Evolutionary conservation across 768 basidiomycete genomes (phyloP), one percentile per base, ranked within the genome.

Genomic region (Leccinum arenicola): DNA sequence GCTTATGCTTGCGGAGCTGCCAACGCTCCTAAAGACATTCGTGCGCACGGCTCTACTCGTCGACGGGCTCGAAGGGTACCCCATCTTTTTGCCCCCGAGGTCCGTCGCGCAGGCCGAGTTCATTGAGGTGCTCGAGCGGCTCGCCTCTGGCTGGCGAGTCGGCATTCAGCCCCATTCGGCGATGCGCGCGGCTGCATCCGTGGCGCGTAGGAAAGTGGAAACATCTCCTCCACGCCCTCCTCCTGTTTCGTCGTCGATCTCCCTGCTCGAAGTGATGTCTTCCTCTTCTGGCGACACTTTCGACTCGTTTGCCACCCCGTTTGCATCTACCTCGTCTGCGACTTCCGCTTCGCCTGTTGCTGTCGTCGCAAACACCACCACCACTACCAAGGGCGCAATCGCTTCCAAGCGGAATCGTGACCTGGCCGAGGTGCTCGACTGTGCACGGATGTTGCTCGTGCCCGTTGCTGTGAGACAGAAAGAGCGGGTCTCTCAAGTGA

Each of bases 71-170:
- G 93, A 94, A 69, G 92, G 93, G 1, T 93, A 91, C 72, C 93
- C 93, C 8, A 80, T 95, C 50, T 95, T 95, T 73, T 76, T 92
- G 0, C 90, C 91, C 9, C 90, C 93, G 14, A 79, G 93, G 33
- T 92, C 91, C 12, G 91, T 94, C 88, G 86, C 88, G 0, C 93
- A 95, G 67, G 91, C 91, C 10, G 92, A 95, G 74, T 94, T 93
- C 64, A 77, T 92, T 58, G 93, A 95, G 72, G 79, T 91, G 8
- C 77, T 94, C 57, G 92, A 94, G 65, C 83, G 93, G 10, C 83
- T 95, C 47, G 86, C 89, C 0, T 74, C 80, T 9, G 87, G 90
- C 1, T 95, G 93, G 93, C 80, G 73, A 58, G 77, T 77, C 21
- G 91, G 90, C 7, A 71, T 81, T 12, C 81, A 83, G 59, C 80